Evolutionary conservation across 305 asterid genomes (phyloP).

Genomic region (Fraxinus baroniana): DNA sequence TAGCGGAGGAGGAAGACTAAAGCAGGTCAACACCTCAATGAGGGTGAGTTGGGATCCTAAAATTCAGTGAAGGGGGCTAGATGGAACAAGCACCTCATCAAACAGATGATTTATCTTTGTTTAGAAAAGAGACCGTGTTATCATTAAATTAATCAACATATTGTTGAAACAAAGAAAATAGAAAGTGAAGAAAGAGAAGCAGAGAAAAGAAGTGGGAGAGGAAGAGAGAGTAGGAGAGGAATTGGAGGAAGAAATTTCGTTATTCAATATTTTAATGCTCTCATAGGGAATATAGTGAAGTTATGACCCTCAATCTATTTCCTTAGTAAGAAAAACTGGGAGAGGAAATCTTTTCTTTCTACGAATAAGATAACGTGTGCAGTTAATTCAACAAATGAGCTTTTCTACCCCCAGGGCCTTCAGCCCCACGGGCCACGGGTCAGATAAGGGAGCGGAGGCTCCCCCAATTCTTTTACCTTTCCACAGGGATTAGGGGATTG

Average conservation of each 20-base stretch:
- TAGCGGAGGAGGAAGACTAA: not conserved
- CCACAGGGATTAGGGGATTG: not conserved
- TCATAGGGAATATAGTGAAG: not conserved
- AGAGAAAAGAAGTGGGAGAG: not conserved
- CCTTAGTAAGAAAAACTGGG: not conserved
- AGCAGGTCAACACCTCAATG: not conserved
- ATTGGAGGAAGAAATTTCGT: not conserved
- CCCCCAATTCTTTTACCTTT: not conserved
- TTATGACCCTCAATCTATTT: not conserved
- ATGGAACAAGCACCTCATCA: not conserved
- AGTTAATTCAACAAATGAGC: not conserved
- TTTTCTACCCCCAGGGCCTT: not conserved
- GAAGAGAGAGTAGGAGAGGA: not conserved
- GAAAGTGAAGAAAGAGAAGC: not conserved
- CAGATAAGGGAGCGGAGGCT: not conserved
- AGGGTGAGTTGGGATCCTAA: not conserved
- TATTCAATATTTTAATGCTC: not conserved
- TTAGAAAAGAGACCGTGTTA: not conserved
- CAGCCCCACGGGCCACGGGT: not conserved
- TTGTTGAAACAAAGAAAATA: not conserved
- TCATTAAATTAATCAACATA: not conserved
- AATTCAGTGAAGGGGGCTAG: not conserved
- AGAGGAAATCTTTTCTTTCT: not conserved
- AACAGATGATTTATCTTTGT: not conserved
- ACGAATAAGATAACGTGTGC: not conserved